Conservation (phyloP, 2,329 filamentous ascomycete genomes). For the Eutypella sp. region DNA sequence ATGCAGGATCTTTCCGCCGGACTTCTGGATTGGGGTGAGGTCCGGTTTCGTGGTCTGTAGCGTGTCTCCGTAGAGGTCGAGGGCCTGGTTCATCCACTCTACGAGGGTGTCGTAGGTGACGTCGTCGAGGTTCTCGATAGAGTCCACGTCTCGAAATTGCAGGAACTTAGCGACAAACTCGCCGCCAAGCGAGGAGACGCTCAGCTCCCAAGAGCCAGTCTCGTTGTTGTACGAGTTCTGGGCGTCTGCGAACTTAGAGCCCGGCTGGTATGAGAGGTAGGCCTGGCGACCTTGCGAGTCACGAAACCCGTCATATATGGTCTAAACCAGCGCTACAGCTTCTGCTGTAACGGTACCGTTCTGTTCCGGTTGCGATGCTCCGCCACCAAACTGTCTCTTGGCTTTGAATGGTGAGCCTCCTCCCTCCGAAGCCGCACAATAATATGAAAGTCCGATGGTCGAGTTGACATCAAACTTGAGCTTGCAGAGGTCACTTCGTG, state of each 20-base stretch:
- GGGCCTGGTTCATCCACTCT: conserved; percentile 48
- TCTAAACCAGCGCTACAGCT: conserved; percentile 28
- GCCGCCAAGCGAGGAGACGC: conserved; percentile 27
- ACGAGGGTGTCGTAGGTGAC: conserved; percentile 53
- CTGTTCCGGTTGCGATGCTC: conserved; percentile 22
- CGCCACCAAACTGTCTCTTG: background rate
- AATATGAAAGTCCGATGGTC: conserved; percentile 28
- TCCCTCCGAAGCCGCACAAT: conserved; percentile 23
- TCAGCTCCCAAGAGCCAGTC: conserved; percentile 28
- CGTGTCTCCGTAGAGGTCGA: conserved; percentile 42
- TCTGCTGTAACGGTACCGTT: conserved; percentile 30
- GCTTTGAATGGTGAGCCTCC: background rate
- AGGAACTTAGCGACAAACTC: conserved; percentile 37
- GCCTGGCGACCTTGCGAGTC: conserved; percentile 29
- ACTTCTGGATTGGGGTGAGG: conserved; percentile 41
- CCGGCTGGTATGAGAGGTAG: conserved; percentile 32
- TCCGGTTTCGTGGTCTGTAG: conserved; percentile 50
- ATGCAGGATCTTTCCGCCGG: too few relatives aligned
- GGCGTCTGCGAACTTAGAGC: conserved; percentile 27
- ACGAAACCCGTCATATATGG: conserved; percentile 29
- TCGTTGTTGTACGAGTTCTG: conserved; percentile 27
- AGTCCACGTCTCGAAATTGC: conserved; percentile 33
- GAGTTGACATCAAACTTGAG: conserved; percentile 28
- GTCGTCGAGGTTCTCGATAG: conserved; percentile 37
- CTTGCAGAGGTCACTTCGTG: conserved; percentile 29